Percentiles rank a stretch among this genome's conserved stretches.
Evolutionary conservation across 2,329 filamentous ascomycete species (phyloP).

Genomic region (Calonectria leucothoes): DNA sequence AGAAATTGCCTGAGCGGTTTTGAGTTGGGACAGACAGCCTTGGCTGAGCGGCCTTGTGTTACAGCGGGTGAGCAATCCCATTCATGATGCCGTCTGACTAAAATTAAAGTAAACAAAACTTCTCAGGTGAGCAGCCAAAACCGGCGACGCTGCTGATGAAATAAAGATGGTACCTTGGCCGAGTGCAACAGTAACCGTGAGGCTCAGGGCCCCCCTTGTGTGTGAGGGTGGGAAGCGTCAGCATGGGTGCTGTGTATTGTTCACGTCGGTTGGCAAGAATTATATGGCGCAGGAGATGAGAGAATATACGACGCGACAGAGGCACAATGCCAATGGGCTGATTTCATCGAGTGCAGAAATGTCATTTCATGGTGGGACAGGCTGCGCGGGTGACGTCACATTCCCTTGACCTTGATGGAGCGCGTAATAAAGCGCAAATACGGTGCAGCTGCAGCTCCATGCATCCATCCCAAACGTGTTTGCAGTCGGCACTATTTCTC

Average conservation of each 20-base stretch:
- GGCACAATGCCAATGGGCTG: conserved; percentile 1
- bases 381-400: background rate
- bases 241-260: background rate
- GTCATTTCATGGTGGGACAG: background rate
- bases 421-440: background rate
- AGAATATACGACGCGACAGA: background rate
- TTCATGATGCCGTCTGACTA: background rate
- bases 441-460: background rate
- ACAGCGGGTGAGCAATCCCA: background rate
- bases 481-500: background rate
- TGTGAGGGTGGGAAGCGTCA: background rate
- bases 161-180: background rate
- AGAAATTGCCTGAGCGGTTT: background rate
- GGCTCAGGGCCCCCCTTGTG: background rate
- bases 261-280: background rate
- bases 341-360: background rate
- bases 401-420: background rate
- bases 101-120: background rate
- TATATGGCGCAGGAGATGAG: background rate
- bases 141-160: background rate
- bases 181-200: background rate
- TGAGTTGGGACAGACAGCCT: background rate
- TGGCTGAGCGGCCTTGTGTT: background rate
- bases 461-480: background rate
- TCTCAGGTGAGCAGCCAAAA: background rate